Conservation (phyloP, 2,329 filamentous ascomycete genomes). For the Ophiocordyceps australis region DNA sequence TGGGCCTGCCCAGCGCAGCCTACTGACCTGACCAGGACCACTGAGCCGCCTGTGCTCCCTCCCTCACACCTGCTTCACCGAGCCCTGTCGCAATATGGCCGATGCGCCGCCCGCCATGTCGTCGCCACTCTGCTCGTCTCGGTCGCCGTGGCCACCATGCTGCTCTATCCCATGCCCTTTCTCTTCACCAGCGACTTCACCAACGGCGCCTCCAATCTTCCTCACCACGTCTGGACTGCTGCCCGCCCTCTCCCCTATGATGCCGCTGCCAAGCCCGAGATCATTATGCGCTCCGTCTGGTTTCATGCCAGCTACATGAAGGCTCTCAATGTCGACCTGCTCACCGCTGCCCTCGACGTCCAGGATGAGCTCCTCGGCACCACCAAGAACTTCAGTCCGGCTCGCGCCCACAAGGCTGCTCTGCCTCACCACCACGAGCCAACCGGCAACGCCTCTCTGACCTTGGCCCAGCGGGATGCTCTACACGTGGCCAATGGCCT, state of each 20-base stretch:
- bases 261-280: slow-evolving; percentile 36
- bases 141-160: slow-evolving; percentile 48
- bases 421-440: slow-evolving; percentile 6
- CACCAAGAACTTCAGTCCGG: slow-evolving; percentile 36
- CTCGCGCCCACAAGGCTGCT: slow-evolving; percentile 11
- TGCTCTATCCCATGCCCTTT: slow-evolving; percentile 61
- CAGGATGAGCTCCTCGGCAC: slow-evolving; percentile 51
- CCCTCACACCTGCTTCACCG: slow-evolving; percentile 46
- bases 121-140: slow-evolving; percentile 56
- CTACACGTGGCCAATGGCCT: slow-evolving; percentile 42
- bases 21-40: slow-evolving; percentile 35
- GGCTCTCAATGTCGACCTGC: slow-evolving; percentile 46
- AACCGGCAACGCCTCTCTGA: slow-evolving; percentile 15
- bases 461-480: slow-evolving; percentile 27
- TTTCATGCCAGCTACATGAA: slow-evolving; percentile 68
- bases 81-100: slow-evolving; percentile 51
- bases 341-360: slow-evolving; percentile 48
- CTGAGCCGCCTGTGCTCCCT: slow-evolving; percentile 49
- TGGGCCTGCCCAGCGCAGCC: neutral
- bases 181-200: slow-evolving; percentile 56
- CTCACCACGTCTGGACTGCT: slow-evolving; percentile 68
- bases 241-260: slow-evolving; percentile 42
- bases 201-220: slow-evolving; percentile 52
- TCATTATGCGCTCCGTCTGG: slow-evolving; percentile 73
- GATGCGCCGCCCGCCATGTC: slow-evolving; percentile 54